Percentiles rank a stretch among this genome's conserved stretches.
phyloP scores from a whole-genome alignment of 208 protist genomes.

The Lotmaria passim region DNA sequence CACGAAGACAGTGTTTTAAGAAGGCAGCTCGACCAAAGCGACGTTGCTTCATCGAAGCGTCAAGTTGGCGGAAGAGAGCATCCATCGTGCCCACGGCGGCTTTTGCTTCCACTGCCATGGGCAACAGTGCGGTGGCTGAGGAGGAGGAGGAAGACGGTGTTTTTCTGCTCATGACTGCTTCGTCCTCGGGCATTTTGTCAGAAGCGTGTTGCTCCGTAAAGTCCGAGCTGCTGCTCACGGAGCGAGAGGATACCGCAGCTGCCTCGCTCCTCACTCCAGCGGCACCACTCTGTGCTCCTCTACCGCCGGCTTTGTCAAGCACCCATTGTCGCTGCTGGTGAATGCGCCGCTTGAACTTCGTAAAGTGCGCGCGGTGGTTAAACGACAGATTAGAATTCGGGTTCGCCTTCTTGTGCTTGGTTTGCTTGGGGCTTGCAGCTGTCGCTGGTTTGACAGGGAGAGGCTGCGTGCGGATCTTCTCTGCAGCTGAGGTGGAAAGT shows the following conservation, averaged over 20 bases:
- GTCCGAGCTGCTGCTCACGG: neutral
- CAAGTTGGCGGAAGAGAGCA: constrained; percentile 21
- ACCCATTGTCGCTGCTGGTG: constrained; percentile 30
- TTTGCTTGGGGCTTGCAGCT: neutral
- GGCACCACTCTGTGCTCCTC: neutral
- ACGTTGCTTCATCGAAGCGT: constrained; percentile 33
- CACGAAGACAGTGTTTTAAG: constrained; percentile 23
- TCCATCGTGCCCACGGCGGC: constrained; percentile 25
- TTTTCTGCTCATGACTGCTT: neutral
- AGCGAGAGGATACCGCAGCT: neutral
- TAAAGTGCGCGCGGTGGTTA: constrained; percentile 49
- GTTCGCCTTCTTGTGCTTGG: constrained; percentile 39
- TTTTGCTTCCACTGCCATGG: neutral
- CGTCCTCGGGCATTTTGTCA: neutral
- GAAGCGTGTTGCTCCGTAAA: neutral
- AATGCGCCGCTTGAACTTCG: constrained; percentile 49
- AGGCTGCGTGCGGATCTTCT: neutral
- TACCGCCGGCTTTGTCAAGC: constrained; percentile 1
- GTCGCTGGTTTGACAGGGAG: no score
- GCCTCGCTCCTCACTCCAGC: neutral
- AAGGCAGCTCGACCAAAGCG: constrained; percentile 4
- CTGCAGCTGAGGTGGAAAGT: neutral
- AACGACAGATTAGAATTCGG: constrained; percentile 31
- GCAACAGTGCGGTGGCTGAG: no score
- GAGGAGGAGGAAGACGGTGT: neutral